These are phyloP conservation scores for Cercospora sojina DNA, from an alignment of 2,329 filamentous ascomycete species.

Conservation along the genomic window DNA sequence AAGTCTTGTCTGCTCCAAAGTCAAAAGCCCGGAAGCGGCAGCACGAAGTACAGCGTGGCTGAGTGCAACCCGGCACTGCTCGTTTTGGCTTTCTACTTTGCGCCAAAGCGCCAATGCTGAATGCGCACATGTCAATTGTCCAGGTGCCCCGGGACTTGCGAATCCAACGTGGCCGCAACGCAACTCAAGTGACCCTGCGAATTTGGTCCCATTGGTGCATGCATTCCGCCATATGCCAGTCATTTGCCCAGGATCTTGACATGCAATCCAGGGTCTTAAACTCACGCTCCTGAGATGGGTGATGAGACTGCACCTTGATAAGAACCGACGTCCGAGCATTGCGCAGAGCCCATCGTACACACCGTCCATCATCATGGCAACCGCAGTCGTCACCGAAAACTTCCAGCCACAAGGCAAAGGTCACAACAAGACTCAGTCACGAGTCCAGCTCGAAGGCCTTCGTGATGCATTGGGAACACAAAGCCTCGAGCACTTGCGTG, in stretches of 20 bases:
- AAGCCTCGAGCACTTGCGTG: conserved; percentile 5
- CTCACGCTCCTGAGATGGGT: conserved; percentile 8
- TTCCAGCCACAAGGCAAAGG: not conserved
- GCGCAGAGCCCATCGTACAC: not conserved
- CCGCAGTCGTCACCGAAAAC: not conserved
- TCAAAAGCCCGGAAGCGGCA: not conserved
- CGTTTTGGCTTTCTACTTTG: not conserved
- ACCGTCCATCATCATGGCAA: not conserved
- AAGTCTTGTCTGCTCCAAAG: not conserved
- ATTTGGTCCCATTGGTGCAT: not conserved
- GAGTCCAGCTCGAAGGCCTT: conserved; percentile 5
- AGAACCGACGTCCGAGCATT: not conserved
- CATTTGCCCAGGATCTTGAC: not conserved
- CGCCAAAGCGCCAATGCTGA: too few species aligned
- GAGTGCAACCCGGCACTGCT: not conserved
- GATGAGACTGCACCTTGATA: not conserved
- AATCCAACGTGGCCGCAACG: not conserved
- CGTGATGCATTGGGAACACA: not conserved
- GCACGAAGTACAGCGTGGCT: not conserved
- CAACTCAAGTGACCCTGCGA: not conserved
- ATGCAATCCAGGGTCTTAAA: not conserved
- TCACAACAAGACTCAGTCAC: conserved; percentile 5
- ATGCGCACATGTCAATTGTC: not conserved
- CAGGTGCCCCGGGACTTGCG: not conserved
- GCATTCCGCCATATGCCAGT: not conserved